Conservation (phyloP, 768 basidiomycete species). For the Podaxis sp. region DNA sequence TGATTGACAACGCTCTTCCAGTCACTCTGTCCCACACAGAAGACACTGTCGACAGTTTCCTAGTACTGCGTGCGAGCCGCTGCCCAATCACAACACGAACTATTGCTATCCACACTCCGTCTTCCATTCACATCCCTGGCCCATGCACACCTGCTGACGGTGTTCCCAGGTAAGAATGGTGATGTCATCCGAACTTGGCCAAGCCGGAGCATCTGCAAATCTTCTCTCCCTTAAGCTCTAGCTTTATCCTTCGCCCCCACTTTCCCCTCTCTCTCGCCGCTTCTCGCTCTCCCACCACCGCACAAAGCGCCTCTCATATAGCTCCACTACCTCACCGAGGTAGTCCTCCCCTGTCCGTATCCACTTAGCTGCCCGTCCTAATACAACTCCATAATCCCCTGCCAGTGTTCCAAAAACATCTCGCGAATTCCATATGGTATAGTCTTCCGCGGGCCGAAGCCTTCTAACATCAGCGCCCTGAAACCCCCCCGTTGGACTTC, state of each 20-base stretch:
- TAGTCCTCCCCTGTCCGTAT: conserved; percentile 54
- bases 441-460: conserved; percentile 56
- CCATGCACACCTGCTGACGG: not conserved
- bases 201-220: not conserved
- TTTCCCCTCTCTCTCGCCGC: conserved; percentile 14
- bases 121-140: not conserved
- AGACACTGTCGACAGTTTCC: not conserved
- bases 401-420: conserved; percentile 65
- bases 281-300: conserved; percentile 43
- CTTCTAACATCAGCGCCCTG: conserved; percentile 11
- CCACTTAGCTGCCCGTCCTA: conserved; percentile 53
- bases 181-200: not conserved
- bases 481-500: conserved; percentile 13
- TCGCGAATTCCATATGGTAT: conserved; percentile 64
- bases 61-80: not conserved
- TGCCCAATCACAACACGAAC: not conserved
- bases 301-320: conserved; percentile 62
- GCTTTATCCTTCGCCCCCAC: conserved; percentile 5
- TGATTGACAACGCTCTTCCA: not conserved
- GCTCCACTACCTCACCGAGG: conserved; percentile 56
- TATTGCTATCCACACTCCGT: not conserved
- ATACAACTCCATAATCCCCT: conserved; percentile 47
- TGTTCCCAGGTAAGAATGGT: not conserved
- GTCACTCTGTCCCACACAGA: not conserved
- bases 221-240: not conserved